These are phyloP conservation scores for Pichia scutulata DNA, from an alignment of 805 yeast species.

Conservation along the genomic window DNA sequence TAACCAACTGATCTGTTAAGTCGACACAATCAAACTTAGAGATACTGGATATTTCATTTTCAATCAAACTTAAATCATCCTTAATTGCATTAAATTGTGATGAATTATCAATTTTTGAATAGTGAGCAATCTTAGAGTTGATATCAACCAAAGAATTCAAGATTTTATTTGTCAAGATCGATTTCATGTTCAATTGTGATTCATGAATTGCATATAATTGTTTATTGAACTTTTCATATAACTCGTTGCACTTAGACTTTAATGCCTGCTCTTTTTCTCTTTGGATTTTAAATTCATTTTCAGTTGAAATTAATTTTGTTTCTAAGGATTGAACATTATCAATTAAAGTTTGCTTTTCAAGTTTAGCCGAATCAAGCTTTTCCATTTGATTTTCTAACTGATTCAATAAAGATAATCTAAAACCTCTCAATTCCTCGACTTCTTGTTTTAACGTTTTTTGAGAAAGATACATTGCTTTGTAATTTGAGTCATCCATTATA, in stretches of 20 bases:
- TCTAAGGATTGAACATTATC: constrained; percentile 20
- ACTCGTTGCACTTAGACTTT: background rate
- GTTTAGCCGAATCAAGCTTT: constrained; percentile 15
- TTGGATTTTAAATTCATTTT: constrained; percentile 26
- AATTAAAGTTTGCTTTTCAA: constrained; percentile 16
- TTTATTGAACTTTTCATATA: constrained; percentile 1
- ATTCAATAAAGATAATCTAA: constrained; percentile 30
- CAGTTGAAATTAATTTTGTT: constrained; percentile 24
- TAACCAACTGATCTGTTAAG: background rate
- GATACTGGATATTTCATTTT: background rate
- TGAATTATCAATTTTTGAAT: background rate
- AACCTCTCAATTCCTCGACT: constrained; percentile 38
- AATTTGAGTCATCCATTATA: constrained; percentile 52
- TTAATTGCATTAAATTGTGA: background rate
- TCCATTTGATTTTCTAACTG: constrained; percentile 12
- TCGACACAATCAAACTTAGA: background rate
- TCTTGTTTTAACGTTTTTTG: constrained; percentile 44
- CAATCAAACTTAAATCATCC: background rate
- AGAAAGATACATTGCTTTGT: constrained; percentile 42
- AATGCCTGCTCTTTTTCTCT: constrained; percentile 10
- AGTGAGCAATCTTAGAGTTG: background rate
- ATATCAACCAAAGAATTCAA: constrained; percentile 1
- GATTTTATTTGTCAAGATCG: background rate
- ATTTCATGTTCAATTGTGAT: background rate
- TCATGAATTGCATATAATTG: background rate